These are phyloP conservation scores for Chrysosporium keratinophilum DNA, from an alignment of 2,329 filamentous ascomycete genomes.

Conservation along the genomic window DNA sequence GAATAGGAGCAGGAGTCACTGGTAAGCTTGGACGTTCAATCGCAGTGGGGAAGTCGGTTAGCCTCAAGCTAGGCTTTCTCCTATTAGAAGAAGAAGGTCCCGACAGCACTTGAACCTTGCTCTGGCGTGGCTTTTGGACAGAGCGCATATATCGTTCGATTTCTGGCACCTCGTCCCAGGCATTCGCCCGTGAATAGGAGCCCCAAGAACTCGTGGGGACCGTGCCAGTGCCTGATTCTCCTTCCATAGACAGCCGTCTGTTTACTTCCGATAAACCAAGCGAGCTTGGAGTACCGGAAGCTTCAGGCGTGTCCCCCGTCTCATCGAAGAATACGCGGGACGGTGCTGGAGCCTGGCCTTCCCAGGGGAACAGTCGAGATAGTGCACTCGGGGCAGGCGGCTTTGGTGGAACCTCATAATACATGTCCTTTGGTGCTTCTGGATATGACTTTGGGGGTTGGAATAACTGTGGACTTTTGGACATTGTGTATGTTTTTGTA, in stretches of 20 bases:
- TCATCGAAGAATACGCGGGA: constrained; percentile 41
- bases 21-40: constrained; percentile 76
- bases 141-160: constrained; percentile 80
- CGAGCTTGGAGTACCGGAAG: neutral
- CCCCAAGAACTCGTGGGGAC: constrained; percentile 55
- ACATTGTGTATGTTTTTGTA: constrained; percentile 71
- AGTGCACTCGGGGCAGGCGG: constrained; percentile 51
- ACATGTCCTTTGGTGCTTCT: constrained; percentile 77
- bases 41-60: constrained; percentile 81
- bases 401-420: constrained; percentile 61
- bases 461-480: constrained; percentile 62
- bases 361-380: constrained; percentile 83
- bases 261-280: constrained; percentile 3
- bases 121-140: constrained; percentile 54
- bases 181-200: constrained; percentile 65
- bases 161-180: constrained; percentile 84
- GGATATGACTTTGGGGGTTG: constrained; percentile 67
- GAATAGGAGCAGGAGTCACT: constrained; percentile 76
- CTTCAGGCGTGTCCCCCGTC: constrained; percentile 11
- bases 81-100: constrained; percentile 21
- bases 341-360: constrained; percentile 53
- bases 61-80: constrained; percentile 49
- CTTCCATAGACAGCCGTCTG: constrained; percentile 11
- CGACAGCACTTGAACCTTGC: constrained; percentile 35
- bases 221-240: constrained; percentile 18